These are phyloP conservation scores for Yamadazyma scolyti DNA, from an alignment of 805 yeast species.

Conservation along the genomic window DNA sequence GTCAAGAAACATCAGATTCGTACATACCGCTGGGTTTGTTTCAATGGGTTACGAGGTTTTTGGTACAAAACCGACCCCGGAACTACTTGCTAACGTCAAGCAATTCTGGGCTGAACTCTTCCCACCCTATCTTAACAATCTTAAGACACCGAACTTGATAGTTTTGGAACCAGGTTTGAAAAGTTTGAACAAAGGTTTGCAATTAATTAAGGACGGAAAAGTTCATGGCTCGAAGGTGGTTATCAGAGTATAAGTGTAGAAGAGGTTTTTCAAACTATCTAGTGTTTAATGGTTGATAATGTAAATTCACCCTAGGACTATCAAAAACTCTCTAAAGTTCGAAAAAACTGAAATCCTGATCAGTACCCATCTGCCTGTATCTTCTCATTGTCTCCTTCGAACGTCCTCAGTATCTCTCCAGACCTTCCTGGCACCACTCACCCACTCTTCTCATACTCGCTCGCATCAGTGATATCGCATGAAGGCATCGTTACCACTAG, in stretches of 20 bases:
- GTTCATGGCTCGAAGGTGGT: constrained; percentile 46
- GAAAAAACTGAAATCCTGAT: too few relatives aligned
- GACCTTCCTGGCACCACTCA: too few relatives aligned
- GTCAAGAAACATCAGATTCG: too few relatives aligned
- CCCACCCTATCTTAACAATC: constrained; percentile 14
- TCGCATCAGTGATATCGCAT: too few relatives aligned
- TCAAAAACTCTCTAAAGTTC: too few relatives aligned
- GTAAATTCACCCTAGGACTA: too few relatives aligned
- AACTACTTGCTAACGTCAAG: not conserved
- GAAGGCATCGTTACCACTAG: not conserved
- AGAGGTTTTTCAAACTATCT: too few relatives aligned
- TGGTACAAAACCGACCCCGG: not conserved
- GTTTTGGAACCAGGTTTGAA: constrained; percentile 24
- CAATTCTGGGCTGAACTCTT: constrained; percentile 16
- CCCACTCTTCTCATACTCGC: too few relatives aligned
- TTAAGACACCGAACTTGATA: constrained; percentile 18
- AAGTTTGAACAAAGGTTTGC: constrained; percentile 32
- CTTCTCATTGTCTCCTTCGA: constrained; percentile 1
- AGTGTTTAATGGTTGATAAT: too few relatives aligned
- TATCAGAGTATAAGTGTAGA: too few relatives aligned
- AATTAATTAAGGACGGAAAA: constrained; percentile 31
- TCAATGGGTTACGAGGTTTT: constrained; percentile 11
- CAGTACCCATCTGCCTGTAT: not conserved
- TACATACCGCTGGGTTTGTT: constrained; percentile 8
- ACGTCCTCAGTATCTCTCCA: not conserved